These are phyloP conservation scores for Coemansia sp. DNA, from an alignment of 192 early-diverging fungal genomes.

Conservation along the genomic window DNA sequence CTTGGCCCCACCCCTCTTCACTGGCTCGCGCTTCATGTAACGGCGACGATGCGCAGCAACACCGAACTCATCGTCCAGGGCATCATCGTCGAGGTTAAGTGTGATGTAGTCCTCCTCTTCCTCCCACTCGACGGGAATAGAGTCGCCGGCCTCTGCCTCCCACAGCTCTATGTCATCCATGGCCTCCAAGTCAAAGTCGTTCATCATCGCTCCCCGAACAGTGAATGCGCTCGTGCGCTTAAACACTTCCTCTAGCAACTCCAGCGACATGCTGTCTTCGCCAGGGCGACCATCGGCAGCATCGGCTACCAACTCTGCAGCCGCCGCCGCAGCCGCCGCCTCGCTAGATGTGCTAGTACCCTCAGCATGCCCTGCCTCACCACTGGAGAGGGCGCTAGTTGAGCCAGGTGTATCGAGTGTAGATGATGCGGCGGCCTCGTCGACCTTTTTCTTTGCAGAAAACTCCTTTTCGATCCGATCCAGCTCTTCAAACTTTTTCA, in stretches of 20 bases:
- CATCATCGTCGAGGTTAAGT: conserved; percentile 69
- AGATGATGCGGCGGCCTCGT: conserved; percentile 15
- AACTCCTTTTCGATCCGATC: conserved; percentile 86
- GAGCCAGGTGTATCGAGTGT: conserved; percentile 14
- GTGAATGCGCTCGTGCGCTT: conserved; percentile 87
- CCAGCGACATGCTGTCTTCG: conserved; percentile 62
- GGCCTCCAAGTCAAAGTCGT: conserved; percentile 47
- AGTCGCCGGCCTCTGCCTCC: conserved; percentile 74
- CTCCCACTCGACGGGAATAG: conserved; percentile 69
- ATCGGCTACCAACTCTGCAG: conserved; percentile 14
- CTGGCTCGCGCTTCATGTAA: conserved; percentile 32
- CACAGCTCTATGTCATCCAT: conserved; percentile 71
- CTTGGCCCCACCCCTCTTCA: conserved; percentile 56
- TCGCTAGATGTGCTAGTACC: neutral
- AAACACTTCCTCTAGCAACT: conserved; percentile 89
- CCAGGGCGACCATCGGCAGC: neutral
- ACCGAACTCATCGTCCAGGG: conserved; percentile 78
- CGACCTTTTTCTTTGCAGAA: conserved; percentile 45
- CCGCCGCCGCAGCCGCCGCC: neutral
- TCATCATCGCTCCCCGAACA: conserved; percentile 54
- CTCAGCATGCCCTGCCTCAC: neutral
- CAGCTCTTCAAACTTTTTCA: conserved; percentile 97
- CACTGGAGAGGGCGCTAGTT: neutral
- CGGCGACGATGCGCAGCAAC: conserved; percentile 49
- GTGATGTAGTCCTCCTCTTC: conserved; percentile 71